These are phyloP conservation scores for Phaseolus lunatus DNA, from an alignment of 306 rosid species.

Conservation along the genomic window DNA sequence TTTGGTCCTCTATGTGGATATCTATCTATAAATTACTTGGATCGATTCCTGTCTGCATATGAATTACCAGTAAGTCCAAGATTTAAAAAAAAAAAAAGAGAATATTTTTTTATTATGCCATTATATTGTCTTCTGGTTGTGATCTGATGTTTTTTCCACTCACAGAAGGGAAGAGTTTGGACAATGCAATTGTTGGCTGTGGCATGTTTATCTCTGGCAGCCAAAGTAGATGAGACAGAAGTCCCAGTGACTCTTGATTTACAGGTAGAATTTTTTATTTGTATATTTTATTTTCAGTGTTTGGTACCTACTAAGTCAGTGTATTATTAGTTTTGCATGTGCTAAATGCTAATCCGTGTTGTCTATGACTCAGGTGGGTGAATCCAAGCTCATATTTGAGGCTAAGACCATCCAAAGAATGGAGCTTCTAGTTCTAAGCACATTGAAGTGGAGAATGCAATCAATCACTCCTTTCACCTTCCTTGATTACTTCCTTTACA, in stretches of 20 bases:
- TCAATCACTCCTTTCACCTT: slow-evolving; percentile 87
- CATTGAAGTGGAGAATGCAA: slow-evolving; percentile 95
- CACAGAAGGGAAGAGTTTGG: slow-evolving; percentile 84
- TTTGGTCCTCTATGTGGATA: slow-evolving; percentile 89
- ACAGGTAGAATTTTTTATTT: slow-evolving; percentile 58
- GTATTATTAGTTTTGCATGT: slow-evolving; percentile 36
- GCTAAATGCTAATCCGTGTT: slow-evolving; percentile 31
- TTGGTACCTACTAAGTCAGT: slow-evolving; percentile 14
- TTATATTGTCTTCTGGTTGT: slow-evolving; percentile 26
- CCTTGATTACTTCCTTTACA: slow-evolving; percentile 75
- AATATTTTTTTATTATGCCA: background rate
- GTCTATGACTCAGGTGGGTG: slow-evolving; percentile 67
- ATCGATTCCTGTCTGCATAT: slow-evolving; percentile 84
- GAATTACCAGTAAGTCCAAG: slow-evolving; percentile 85
- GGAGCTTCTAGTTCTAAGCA: slow-evolving; percentile 92
- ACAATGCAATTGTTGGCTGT: slow-evolving; percentile 92
- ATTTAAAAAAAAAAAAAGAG: slow-evolving; percentile 5
- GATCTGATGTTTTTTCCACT: slow-evolving; percentile 43
- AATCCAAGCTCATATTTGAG: slow-evolving; percentile 79
- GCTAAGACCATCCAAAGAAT: slow-evolving; percentile 87
- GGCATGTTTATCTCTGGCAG: slow-evolving; percentile 89
- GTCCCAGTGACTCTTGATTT: slow-evolving; percentile 78
- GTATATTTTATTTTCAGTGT: background rate
- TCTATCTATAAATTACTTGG: slow-evolving; percentile 87
- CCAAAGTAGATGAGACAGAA: slow-evolving; percentile 87